phyloP scores from a whole-genome alignment of 2,329 filamentous ascomycete genomes.

The Monosporascus sp. region DNA sequence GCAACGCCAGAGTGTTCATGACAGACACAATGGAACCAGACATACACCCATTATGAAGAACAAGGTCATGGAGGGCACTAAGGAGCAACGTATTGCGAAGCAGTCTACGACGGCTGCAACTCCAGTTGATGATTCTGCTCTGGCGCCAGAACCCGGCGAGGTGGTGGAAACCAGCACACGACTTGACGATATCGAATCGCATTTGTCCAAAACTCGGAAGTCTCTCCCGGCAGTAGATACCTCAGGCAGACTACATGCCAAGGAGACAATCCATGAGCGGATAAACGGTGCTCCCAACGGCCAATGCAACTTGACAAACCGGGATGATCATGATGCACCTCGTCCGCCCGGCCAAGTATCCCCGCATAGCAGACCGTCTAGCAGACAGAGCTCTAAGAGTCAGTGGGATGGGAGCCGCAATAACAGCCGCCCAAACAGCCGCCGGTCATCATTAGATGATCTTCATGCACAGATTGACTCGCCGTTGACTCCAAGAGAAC shows the following conservation, averaged over 20 bases:
- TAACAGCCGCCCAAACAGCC: constrained; percentile 8
- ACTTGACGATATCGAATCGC: not conserved
- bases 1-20: too few species aligned
- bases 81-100: constrained; percentile 5
- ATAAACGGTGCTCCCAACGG: not conserved
- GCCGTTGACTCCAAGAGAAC: constrained; percentile 24
- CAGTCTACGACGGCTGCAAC: not conserved
- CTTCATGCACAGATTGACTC: constrained; percentile 12
- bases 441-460: constrained; percentile 15
- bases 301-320: not conserved
- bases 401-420: constrained; percentile 4
- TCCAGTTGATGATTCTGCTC: not conserved
- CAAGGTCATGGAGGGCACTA: constrained; percentile 14
- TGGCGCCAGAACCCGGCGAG: not conserved
- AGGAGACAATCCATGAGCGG: not conserved
- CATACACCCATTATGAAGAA: not conserved
- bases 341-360: constrained; percentile 1
- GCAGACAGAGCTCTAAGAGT: constrained; percentile 10
- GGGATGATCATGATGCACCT: not conserved
- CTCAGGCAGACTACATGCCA: not conserved
- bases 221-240: not conserved
- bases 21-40: not conserved
- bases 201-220: not conserved
- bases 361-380: constrained; percentile 8
- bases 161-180: not conserved